A percentile compares a stretch with the other conserved stretches of the same genome.
phyloP scores from a whole-genome alignment of 345 rosid genomes.

The Carallia pectinifolia region DNA sequence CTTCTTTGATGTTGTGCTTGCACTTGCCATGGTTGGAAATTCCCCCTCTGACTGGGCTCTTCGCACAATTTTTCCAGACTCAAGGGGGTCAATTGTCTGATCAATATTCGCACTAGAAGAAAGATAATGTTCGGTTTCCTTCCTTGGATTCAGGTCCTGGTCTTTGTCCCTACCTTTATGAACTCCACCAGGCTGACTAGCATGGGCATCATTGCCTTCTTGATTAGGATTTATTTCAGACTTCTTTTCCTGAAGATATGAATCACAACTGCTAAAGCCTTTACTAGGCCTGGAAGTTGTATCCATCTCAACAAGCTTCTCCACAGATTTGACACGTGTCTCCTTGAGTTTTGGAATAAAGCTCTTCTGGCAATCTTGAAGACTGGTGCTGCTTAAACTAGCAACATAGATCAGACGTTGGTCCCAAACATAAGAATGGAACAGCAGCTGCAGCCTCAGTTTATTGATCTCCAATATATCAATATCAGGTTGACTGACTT shows the following conservation, averaged over 20 bases:
- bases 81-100: conserved; percentile 35
- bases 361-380: conserved; percentile 34
- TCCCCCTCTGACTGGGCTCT: conserved; percentile 51
- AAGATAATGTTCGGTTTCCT: conserved; percentile 32
- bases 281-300: conserved; percentile 32
- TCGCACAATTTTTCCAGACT: conserved; percentile 44
- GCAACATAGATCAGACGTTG: conserved; percentile 16
- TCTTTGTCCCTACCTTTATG: conserved; percentile 34
- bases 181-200: conserved; percentile 21
- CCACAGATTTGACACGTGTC: conserved; percentile 41
- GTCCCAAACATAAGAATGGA: conserved; percentile 24
- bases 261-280: conserved; percentile 41
- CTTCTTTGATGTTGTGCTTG: conserved; percentile 31
- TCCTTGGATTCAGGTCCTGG: conserved; percentile 29
- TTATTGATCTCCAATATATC: conserved; percentile 26
- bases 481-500: conserved; percentile 21
- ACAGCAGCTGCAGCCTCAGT: conserved; percentile 19
- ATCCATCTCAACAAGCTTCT: conserved; percentile 51
- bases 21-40: conserved; percentile 33
- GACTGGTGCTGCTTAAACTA: conserved; percentile 8
- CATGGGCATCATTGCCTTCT: conserved; percentile 22
- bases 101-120: conserved; percentile 32
- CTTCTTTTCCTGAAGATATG: conserved; percentile 36
- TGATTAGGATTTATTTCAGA: conserved; percentile 33
- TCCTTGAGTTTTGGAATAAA: conserved; percentile 35